phyloP scores from a whole-genome alignment of 1,139 yeast species.

The Meyerozyma guilliermondii region DNA sequence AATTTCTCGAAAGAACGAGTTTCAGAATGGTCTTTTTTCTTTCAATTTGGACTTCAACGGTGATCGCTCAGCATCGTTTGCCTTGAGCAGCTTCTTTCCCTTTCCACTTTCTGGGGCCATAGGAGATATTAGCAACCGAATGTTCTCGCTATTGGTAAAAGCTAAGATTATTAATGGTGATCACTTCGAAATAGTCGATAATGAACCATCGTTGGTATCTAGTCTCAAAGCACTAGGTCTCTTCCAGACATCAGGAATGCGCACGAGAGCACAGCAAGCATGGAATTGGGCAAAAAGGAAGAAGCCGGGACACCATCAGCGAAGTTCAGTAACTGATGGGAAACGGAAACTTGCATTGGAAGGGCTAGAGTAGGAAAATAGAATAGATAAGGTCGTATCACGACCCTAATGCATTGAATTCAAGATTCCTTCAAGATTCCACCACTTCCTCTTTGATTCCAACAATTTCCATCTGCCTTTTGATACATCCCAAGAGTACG shows the following conservation, averaged over 20 bases:
- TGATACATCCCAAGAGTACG: constrained; percentile 26
- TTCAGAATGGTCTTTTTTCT: neutral
- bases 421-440: neutral
- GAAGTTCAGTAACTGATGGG: constrained; percentile 28
- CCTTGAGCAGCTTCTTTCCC: constrained; percentile 42
- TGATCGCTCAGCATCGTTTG: constrained; percentile 39
- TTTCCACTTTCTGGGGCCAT: constrained; percentile 31
- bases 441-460: constrained; percentile 1
- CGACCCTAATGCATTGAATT: neutral
- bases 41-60: constrained; percentile 20
- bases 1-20: neutral
- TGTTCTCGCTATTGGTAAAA: constrained; percentile 17
- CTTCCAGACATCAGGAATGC: constrained; percentile 7
- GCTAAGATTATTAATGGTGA: constrained; percentile 22
- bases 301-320: constrained; percentile 7
- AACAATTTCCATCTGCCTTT: constrained; percentile 12
- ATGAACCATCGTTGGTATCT: constrained; percentile 7
- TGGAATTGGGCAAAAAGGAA: constrained; percentile 24
- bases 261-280: constrained; percentile 3
- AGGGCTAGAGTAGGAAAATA: constrained; percentile 26
- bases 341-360: constrained; percentile 39
- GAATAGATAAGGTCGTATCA: neutral
- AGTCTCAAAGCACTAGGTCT: constrained; percentile 21
- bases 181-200: constrained; percentile 15
- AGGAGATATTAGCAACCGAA: constrained; percentile 13